phyloP scores from a whole-genome alignment of 2,329 filamentous ascomycete genomes.

The Talaromyces albobiverticillius region DNA sequence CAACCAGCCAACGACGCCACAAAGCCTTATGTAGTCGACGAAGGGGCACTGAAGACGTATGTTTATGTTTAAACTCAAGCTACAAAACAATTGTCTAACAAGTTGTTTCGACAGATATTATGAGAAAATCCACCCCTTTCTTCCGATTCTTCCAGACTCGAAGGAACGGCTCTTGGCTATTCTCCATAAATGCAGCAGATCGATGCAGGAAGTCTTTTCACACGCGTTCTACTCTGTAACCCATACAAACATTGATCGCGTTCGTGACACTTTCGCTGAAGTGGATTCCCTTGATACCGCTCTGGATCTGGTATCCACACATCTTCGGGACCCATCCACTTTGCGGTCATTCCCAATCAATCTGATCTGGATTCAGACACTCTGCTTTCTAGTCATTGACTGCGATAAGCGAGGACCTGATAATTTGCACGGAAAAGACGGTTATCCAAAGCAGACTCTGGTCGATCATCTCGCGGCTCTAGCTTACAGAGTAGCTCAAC shows the following conservation, averaged over 20 bases:
- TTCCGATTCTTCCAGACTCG: constrained; percentile 41
- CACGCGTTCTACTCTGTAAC: constrained; percentile 40
- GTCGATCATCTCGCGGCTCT: constrained; percentile 39
- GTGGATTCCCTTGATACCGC: constrained; percentile 38
- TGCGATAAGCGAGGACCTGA: constrained; percentile 41
- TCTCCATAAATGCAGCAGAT: constrained; percentile 38
- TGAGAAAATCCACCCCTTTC: constrained; percentile 37
- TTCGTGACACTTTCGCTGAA: constrained; percentile 32
- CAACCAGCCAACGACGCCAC: constrained; percentile 33
- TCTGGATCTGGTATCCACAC: constrained; percentile 37
- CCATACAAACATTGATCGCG: constrained; percentile 34
- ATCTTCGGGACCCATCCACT: constrained; percentile 36
- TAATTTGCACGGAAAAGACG: constrained; percentile 40
- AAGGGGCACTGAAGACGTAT: constrained; percentile 39
- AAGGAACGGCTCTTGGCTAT: constrained; percentile 35
- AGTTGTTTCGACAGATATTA: constrained; percentile 37
- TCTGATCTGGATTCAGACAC: constrained; percentile 40
- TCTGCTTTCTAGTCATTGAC: constrained; percentile 42
- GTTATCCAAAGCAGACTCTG: constrained; percentile 38
- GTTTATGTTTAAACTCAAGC: constrained; percentile 15
- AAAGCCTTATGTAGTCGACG: constrained; percentile 35
- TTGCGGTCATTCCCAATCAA: constrained; percentile 35
- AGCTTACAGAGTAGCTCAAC: constrained; percentile 38
- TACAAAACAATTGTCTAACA: too few relatives aligned
- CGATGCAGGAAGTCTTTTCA: constrained; percentile 40